A percentile compares a stretch with the other conserved stretches of the same genome.
Conservation (phyloP, 2,329 filamentous ascomycete species). For the Leptoxyphium fumago region DNA sequence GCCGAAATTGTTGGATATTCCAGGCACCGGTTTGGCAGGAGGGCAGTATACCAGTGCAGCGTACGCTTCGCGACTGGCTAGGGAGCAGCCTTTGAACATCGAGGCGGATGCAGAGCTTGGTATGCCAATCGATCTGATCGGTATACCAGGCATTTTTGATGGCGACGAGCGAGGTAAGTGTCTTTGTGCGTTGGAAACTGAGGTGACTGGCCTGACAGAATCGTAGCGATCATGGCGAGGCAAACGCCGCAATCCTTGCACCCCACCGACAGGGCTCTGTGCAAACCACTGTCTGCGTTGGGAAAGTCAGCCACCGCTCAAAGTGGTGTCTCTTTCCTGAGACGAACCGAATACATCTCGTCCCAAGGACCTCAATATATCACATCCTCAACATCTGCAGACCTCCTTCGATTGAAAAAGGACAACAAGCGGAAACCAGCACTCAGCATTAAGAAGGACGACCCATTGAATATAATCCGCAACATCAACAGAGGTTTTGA, state of each 20-base stretch:
- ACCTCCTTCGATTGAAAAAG: constrained; percentile 29
- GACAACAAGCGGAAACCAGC: constrained; percentile 24
- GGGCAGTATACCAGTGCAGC: constrained; percentile 80
- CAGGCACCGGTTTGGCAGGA: constrained; percentile 75
- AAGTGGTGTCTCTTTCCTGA: constrained; percentile 78
- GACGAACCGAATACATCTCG: constrained; percentile 90
- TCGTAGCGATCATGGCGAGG: constrained; percentile 44
- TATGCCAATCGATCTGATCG: constrained; percentile 91
- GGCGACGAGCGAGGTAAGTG: constrained; percentile 78
- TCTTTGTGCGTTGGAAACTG: neutral
- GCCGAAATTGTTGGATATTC: constrained; percentile 92
- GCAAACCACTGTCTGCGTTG: constrained; percentile 69
- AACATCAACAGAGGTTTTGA: constrained; percentile 50
- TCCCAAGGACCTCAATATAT: constrained; percentile 30
- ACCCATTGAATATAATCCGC: constrained; percentile 45
- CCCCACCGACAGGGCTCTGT: constrained; percentile 68
- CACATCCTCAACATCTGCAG: constrained; percentile 40
- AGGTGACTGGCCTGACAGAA: constrained; percentile 4
- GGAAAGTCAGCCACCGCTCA: constrained; percentile 69
- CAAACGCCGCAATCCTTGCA: constrained; percentile 58
- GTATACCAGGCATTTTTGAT: constrained; percentile 87
- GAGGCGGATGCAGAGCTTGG: constrained; percentile 95
- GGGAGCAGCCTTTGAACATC: constrained; percentile 89
- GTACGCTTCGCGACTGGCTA: constrained; percentile 75
- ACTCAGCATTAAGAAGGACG: constrained; percentile 33